Conservation (phyloP, 768 basidiomycete species). For the Atractiella rhizophila region DNA sequence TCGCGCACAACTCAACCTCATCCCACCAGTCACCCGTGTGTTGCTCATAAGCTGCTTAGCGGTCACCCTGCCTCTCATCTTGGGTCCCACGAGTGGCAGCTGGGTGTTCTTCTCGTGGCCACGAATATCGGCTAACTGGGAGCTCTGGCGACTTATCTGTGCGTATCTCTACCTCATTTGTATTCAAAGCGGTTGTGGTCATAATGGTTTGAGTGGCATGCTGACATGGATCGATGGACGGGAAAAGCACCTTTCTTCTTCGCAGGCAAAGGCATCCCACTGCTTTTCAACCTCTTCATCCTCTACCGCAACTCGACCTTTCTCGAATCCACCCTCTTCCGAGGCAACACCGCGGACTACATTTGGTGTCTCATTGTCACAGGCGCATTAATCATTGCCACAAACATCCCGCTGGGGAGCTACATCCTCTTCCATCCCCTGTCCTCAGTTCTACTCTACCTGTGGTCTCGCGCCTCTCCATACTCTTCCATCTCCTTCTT, state of each 20-base stretch:
- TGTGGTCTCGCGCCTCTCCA: slow-evolving; percentile 37
- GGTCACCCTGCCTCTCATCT: slow-evolving; percentile 34
- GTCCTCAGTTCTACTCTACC: slow-evolving; percentile 39
- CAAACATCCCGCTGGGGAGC: slow-evolving; percentile 37
- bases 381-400: slow-evolving; percentile 5
- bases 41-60: slow-evolving; percentile 36
- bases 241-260: slow-evolving; percentile 52
- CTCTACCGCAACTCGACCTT: slow-evolving; percentile 41
- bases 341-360: slow-evolving; percentile 41
- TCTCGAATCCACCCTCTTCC: slow-evolving; percentile 38
- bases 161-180: not conserved
- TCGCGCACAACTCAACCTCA: no score
- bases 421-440: slow-evolving; percentile 38
- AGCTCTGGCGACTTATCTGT: slow-evolving; percentile 27
- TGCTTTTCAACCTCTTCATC: slow-evolving; percentile 42
- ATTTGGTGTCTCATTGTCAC: slow-evolving; percentile 32
- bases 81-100: slow-evolving; percentile 32
- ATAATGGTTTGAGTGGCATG: slow-evolving; percentile 37
- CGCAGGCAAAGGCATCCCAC: slow-evolving; percentile 36
- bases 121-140: slow-evolving; percentile 24
- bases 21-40: slow-evolving; percentile 58
- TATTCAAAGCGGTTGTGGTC: not conserved
- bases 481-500: slow-evolving; percentile 46
- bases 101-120: slow-evolving; percentile 31
- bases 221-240: slow-evolving; percentile 21